Percentiles rank a stretch among this genome's conserved stretches.
phyloP scores from a whole-genome alignment of 805 yeast species.

The Hanseniaspora singularis region DNA sequence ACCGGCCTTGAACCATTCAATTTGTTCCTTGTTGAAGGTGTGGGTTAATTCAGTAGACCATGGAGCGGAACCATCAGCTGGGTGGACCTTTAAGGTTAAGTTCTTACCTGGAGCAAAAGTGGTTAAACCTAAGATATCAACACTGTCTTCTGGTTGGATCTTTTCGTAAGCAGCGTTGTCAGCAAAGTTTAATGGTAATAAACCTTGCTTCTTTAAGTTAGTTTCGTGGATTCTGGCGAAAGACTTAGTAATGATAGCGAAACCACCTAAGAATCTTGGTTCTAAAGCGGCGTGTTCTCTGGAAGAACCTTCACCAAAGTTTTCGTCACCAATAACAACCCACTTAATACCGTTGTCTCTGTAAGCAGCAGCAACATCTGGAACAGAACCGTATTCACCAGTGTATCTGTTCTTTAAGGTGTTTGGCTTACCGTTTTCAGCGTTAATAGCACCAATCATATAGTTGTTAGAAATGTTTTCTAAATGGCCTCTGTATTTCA shows the following conservation, averaged over 20 bases:
- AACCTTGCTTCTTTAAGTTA: slow-evolving; percentile 98
- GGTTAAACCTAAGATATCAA: slow-evolving; percentile 75
- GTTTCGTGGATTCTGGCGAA: slow-evolving; percentile 99
- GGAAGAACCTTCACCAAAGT: slow-evolving; percentile 99
- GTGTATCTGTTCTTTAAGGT: slow-evolving; percentile 78
- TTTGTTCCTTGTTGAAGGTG: slow-evolving; percentile 93
- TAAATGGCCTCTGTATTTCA: slow-evolving; percentile 99
- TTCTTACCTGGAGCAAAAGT: slow-evolving; percentile 88
- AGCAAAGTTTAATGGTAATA: slow-evolving; percentile 89
- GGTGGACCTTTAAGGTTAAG: slow-evolving; percentile 62
- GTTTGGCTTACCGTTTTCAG: slow-evolving; percentile 93
- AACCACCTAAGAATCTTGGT: slow-evolving; percentile 98
- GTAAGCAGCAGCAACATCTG: slow-evolving; percentile 91
- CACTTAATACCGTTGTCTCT: slow-evolving; percentile 84
- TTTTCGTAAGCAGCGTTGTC: slow-evolving; percentile 84
- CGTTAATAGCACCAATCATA: slow-evolving; percentile 98
- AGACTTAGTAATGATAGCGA: slow-evolving; percentile 93
- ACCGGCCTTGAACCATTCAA: slow-evolving; percentile 98
- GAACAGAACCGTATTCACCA: slow-evolving; percentile 87
- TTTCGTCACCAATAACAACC: slow-evolving; percentile 98
- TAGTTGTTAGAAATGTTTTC: slow-evolving; percentile 97
- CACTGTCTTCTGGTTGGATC: slow-evolving; percentile 80
- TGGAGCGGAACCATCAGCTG: slow-evolving; percentile 52
- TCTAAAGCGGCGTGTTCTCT: slow-evolving; percentile 99
- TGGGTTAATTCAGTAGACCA: slow-evolving; percentile 91